These are phyloP conservation scores for Harringtonia lauricola DNA, from an alignment of 2,329 filamentous ascomycete species.

Conservation along the genomic window DNA sequence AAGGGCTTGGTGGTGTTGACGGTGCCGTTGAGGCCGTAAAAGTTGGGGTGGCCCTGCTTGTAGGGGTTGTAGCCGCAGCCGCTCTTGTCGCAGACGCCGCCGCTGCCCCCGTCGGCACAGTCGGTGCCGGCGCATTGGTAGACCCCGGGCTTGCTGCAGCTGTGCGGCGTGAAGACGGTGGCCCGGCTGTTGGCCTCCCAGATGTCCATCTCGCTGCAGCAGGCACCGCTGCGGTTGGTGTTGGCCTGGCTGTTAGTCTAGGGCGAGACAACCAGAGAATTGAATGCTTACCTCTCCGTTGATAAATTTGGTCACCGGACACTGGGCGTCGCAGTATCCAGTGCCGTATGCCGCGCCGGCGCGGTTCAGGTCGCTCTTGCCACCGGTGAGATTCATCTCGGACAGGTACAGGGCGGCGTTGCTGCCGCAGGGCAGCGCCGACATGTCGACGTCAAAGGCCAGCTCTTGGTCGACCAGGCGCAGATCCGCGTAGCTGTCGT, in stretches of 20 bases:
- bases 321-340: constrained; percentile 54
- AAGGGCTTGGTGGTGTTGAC: constrained; percentile 31
- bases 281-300: constrained; percentile 29
- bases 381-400: constrained; percentile 47
- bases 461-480: constrained; percentile 47
- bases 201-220: constrained; percentile 45
- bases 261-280: background rate
- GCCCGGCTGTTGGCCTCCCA: constrained; percentile 41
- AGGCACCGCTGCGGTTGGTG: constrained; percentile 30
- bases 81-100: constrained; percentile 30
- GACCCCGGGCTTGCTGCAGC: constrained; percentile 31
- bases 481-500: constrained; percentile 45
- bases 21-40: constrained; percentile 18
- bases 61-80: constrained; percentile 25
- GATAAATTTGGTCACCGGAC: constrained; percentile 37
- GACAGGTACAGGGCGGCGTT: constrained; percentile 54
- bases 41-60: constrained; percentile 16
- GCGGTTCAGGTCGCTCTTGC: constrained; percentile 38
- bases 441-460: constrained; percentile 52
- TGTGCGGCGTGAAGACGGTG: constrained; percentile 34
- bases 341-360: constrained; percentile 50
- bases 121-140: constrained; percentile 31
- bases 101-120: constrained; percentile 35
- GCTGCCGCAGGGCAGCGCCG: constrained; percentile 48
- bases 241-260: constrained; percentile 19